Base-by-base conservation (phyloP, 2,329 filamentous ascomycete genomes). In the Calcarisporium arbuscula region DNA sequence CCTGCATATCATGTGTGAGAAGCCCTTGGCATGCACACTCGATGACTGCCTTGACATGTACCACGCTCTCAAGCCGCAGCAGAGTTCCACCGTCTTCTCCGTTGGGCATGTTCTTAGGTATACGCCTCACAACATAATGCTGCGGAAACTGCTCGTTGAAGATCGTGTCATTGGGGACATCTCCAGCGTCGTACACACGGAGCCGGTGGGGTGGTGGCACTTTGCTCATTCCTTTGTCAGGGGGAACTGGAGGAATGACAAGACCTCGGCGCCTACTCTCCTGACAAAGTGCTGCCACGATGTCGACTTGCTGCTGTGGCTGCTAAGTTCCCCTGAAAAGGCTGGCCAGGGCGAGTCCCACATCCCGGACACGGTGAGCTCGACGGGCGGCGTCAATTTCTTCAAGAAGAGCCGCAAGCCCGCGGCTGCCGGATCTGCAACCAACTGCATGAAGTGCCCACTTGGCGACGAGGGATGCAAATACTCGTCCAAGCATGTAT, bases 281-380 rank as follows among this genome's bases (percentile, higher is more conserved):
- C 70, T 98, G 19, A 95, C 90, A 4, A 98, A 96, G 61, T 94
- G 86, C 39, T 96, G 92, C 48, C 92, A 98, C 51, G 92, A 98
- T 49, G 85, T 98, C 32, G 92, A 98, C 53, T 77, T 96, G 38
- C 64, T 96, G 5, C 67, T 96, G 12, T 98, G 92, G 92, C 65
- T 96, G 30, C 71, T 96, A 9, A 90, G 82, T 52, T 86, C 85
- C 1, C 85, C 86, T 1, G 54, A 55, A 11, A 61, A 59, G 35
- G 56, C 65, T 1, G 61, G 65, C 10, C 49, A 59, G 2, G 58
- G 58, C 7, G 56, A 60, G 11, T 73, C 82, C 0, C 89, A 95
- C 56, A 67, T 90, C 1, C 90, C 90, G 0, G 70, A 76, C 6
- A 75, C 71, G 2, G 71, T 96, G n/a, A 74, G 78, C 1, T 95